phyloP scores from a whole-genome alignment of 1,284 basidiomycete genomes.

The Cutaneotrichosporon sp. region DNA sequence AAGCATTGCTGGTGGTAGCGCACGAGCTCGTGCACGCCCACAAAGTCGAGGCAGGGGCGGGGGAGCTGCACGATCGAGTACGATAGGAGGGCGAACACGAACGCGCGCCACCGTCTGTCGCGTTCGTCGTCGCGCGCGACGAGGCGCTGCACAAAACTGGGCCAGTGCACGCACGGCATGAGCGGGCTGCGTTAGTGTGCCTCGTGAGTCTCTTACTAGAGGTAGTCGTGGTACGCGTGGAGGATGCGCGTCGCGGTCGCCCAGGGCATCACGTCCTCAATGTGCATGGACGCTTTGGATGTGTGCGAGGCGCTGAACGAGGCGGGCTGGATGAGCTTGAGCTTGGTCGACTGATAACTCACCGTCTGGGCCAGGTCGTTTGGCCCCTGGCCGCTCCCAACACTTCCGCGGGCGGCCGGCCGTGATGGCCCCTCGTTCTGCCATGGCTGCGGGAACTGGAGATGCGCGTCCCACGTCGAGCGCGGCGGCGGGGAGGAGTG shows the following conservation, averaged over 20 bases:
- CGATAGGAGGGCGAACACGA: not conserved
- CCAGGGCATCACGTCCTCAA: not conserved
- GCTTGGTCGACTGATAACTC: not conserved
- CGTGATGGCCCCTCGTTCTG: not conserved
- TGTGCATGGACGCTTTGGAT: not conserved
- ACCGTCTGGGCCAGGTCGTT: not conserved
- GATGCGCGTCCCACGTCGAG: not conserved
- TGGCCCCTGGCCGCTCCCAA: not conserved
- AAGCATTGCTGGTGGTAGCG: not conserved
- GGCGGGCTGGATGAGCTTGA: not conserved
- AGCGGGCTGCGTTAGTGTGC: not conserved
- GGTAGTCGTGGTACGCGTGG: not conserved
- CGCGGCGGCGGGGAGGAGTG: not conserved
- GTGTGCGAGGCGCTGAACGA: not conserved
- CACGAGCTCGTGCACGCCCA: not conserved
- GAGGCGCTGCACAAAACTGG: conserved; percentile 1
- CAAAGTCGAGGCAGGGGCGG: not conserved
- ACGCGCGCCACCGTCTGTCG: not conserved
- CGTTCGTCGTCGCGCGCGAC: not conserved
- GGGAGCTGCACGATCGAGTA: conserved; percentile 3
- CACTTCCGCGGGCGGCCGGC: not conserved
- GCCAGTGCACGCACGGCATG: conserved; percentile 5
- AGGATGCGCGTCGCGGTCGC: not conserved
- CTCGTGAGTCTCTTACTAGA: not conserved
- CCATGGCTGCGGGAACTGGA: not conserved